Evolutionary conservation across 1,139 yeast species (phyloP), one percentile per base, ranked within the genome.

Genomic region (Diutina neorugosa): DNA sequence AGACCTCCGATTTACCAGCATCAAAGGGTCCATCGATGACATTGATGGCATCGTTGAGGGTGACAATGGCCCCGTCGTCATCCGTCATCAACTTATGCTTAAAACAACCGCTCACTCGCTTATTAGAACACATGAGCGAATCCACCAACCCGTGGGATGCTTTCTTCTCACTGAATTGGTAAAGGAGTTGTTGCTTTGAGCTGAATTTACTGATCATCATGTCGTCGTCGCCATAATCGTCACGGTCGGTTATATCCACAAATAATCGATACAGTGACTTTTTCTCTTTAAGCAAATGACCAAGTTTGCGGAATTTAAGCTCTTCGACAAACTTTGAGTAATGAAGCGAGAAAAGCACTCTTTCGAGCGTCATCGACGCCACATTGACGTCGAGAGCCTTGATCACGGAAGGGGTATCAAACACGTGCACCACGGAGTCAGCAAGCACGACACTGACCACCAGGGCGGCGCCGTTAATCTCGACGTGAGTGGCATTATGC

Each of bases 321-420:
- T 89, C 96, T 21, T 78, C 75, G 2, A 86, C 94, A 64, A 88
- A 83, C 34, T 73, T 73, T 1, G 84, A 73, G 52, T 81, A 83
- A 55, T 81, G 82, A 55, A 90, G 67, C 0, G 96, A 96, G 60
- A 78, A 75, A 8, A 91, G 69, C 53, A 86, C 81, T 62, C 85
- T 89, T 58, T 85, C 75, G 0, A 91, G 86, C n/a, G 82, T 81
- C 67, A 87, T 80, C 0, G 68, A 65, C 7, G 74, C 68, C 3
- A 62, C 52, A 0, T 64, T 61, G 3, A 69, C 58, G 4, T 60
- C 62, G 12, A 71, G 59, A 1, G 67, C 60, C 0, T 64, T 55
- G 47, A 80, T 66, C 55, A 78, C 67, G 21, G 58, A 49, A 47
- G n/a, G 19, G 14, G 27, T 48, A 42, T 64, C 66, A 54, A 85